Conservation (phyloP, 2,329 filamentous ascomycete species). For the Byssothecium circinans region DNA sequence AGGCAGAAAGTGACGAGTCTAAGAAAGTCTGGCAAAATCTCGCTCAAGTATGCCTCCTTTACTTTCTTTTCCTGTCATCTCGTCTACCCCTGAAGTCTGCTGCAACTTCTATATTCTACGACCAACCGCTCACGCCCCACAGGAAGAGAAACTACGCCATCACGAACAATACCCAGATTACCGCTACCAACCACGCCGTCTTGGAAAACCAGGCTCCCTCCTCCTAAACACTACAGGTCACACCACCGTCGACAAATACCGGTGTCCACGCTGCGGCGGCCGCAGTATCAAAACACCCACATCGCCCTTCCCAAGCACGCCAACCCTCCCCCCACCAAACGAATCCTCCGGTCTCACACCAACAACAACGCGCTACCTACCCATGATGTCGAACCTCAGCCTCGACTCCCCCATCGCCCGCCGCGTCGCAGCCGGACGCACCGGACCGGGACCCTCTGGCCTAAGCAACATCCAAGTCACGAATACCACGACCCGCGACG, state of each 20-base stretch:
- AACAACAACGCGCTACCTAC: constrained; percentile 38
- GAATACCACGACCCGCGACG: constrained; percentile 23
- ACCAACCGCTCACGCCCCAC: constrained; percentile 18
- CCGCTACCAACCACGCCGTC: constrained; percentile 79
- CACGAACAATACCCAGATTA: constrained; percentile 90
- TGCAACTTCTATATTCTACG: not conserved
- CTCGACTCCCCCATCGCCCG: constrained; percentile 37
- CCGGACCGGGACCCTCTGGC: constrained; percentile 10
- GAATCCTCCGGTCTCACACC: constrained; percentile 35
- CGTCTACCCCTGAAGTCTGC: too few relatives aligned
- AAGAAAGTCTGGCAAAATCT: constrained; percentile 87
- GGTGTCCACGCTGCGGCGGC: constrained; percentile 73
- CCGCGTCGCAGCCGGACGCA: constrained; percentile 27
- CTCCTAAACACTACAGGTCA: constrained; percentile 34
- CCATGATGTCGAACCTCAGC: constrained; percentile 47
- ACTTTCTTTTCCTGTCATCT: too few relatives aligned
- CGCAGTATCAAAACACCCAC: constrained; percentile 64
- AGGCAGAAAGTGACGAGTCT: constrained; percentile 69
- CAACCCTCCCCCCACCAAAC: constrained; percentile 42
- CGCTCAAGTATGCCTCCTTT: constrained; percentile 65
- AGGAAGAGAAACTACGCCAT: constrained; percentile 89
- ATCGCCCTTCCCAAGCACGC: constrained; percentile 57
- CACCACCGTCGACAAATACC: constrained; percentile 47
- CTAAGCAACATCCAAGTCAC: constrained; percentile 35
- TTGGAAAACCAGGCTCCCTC: constrained; percentile 45